Percentiles rank a stretch among this genome's conserved stretches.
Conservation (phyloP, 1,284 basidiomycete genomes). For the Microbotryum scabiosae region DNA sequence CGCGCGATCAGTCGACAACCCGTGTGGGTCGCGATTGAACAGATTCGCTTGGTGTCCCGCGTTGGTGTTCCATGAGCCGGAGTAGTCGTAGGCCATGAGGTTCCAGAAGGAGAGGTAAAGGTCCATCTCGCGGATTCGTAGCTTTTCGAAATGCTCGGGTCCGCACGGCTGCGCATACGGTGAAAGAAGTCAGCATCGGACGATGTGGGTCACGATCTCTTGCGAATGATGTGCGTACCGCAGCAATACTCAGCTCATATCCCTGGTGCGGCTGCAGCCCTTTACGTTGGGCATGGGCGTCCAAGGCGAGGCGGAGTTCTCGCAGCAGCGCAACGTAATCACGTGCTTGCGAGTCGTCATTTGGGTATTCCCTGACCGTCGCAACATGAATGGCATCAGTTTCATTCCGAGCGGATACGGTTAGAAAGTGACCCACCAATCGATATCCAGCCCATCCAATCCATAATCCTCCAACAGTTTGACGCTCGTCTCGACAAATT, state of each 20-base stretch:
- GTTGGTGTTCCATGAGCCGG: conserved; percentile 39
- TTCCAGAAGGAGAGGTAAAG: conserved; percentile 71
- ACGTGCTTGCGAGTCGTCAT: conserved; percentile 42
- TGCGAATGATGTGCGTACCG: conserved; percentile 18
- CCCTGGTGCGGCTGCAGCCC: conserved; percentile 34
- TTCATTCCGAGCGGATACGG: conserved; percentile 20
- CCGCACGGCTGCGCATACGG: conserved; percentile 55
- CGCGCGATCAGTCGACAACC: conserved; percentile 62
- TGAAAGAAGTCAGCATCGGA: not conserved
- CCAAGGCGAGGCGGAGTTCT: conserved; percentile 43
- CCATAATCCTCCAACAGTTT: conserved; percentile 74
- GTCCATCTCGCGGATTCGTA: conserved; percentile 66
- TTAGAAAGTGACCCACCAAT: conserved; percentile 29
- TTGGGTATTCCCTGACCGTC: conserved; percentile 45
- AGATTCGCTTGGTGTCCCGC: conserved; percentile 75
- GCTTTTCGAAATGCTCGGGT: conserved; percentile 54
- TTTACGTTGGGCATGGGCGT: conserved; percentile 38
- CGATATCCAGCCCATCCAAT: conserved; percentile 58
- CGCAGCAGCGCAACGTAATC: conserved; percentile 46
- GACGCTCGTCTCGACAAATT: conserved; percentile 64
- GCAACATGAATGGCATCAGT: not conserved
- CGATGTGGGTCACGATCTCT: not conserved
- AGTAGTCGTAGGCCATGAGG: conserved; percentile 58
- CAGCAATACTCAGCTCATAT: conserved; percentile 42
- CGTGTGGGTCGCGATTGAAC: conserved; percentile 49